Conservation (phyloP, 2,329 filamentous ascomycete genomes). For the Venturia oleaginea region DNA sequence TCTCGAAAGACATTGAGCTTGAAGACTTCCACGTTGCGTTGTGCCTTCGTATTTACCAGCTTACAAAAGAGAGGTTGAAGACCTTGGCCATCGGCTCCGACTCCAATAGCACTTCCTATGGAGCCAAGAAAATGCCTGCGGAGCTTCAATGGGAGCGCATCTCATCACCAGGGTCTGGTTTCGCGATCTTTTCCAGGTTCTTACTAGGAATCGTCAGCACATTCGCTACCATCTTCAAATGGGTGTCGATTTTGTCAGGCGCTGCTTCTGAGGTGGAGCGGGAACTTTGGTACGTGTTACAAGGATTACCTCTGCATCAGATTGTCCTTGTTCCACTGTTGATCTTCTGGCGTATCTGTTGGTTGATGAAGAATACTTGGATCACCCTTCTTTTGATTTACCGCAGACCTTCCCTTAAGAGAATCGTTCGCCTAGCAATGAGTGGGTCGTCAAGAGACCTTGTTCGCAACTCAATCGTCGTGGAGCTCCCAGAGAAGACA, state of each 20-base stretch:
- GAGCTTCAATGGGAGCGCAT: not conserved
- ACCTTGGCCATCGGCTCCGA: not conserved
- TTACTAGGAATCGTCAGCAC: not conserved
- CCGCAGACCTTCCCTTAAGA: not conserved
- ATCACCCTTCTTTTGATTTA: not conserved
- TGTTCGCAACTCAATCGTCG: slow-evolving; percentile 5
- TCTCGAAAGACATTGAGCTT: not conserved
- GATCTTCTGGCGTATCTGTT: not conserved
- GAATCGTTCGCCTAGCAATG: not conserved
- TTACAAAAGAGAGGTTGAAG: not conserved
- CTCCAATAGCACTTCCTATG: not conserved
- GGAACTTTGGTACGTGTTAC: slow-evolving; percentile 2
- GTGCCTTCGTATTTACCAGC: slow-evolving; percentile 2
- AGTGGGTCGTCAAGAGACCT: not conserved
- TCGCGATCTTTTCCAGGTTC: not conserved
- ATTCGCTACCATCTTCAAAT: not conserved
- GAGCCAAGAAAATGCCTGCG: slow-evolving; percentile 1
- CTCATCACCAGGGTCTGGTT: not conserved
- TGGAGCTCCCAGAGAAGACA: not conserved
- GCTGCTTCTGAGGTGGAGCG: slow-evolving; percentile 7
- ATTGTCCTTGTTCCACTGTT: not conserved
- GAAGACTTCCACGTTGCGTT: not conserved
- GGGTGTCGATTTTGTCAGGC: not conserved
- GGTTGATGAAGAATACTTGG: slow-evolving; percentile 6
- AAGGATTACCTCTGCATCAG: not conserved